Percentiles rank a stretch among this genome's conserved stretches.
Evolutionary conservation across 169 alveolate species (phyloP).

Genomic region (Plasmodium falciparum): DNA sequence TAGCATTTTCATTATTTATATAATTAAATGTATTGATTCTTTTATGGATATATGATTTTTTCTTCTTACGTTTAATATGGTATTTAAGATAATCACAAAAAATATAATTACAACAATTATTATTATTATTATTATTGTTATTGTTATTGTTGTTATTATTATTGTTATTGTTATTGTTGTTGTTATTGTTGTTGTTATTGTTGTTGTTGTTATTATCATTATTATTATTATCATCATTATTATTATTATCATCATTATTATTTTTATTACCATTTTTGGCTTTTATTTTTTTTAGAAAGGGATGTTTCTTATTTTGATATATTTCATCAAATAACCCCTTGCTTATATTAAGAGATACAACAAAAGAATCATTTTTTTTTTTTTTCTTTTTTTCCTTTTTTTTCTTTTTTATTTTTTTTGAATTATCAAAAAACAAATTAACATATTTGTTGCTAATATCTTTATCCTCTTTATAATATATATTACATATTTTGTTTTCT

Average conservation of each 20-base stretch:
- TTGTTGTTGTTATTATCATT: background rate
- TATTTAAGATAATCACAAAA: no score
- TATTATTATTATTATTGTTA: background rate
- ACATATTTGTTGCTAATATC: background rate
- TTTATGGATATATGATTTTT: background rate
- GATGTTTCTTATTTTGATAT: constrained; percentile 25
- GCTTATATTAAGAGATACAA: constrained; percentile 25
- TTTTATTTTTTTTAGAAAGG: background rate
- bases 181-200: background rate
- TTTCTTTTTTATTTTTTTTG: background rate
- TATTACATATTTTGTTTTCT: background rate
- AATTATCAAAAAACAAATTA: background rate
- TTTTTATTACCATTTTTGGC: background rate
- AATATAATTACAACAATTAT: background rate
- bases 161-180: background rate
- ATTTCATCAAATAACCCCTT: constrained; percentile 18
- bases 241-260: background rate
- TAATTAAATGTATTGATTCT: background rate
- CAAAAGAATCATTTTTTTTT: background rate
- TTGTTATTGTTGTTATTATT: background rate
- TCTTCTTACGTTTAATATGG: background rate
- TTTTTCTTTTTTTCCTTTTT: background rate
- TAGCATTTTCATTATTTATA: constrained; percentile 9
- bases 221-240: background rate
- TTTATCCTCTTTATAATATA: background rate